Base-by-base conservation (phyloP, 352 stramenopile species). In the Pythium scleroteichum region DNA sequence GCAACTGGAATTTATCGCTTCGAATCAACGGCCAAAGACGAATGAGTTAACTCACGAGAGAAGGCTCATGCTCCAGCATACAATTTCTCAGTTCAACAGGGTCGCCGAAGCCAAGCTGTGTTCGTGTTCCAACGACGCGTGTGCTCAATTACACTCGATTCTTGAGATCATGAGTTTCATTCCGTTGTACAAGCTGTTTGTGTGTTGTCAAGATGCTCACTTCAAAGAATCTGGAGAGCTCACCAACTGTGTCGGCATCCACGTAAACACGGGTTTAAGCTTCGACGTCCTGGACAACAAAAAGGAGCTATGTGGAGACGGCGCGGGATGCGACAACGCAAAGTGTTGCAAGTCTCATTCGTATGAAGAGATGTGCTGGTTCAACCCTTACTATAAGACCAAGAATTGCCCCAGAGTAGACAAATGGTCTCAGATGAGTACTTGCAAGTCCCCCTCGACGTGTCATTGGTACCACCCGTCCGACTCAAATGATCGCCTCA, bases 111-210 rank as follows among this genome's bases (percentile, higher is more conserved):
- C 49, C 1, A 19, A 19, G 33, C 19, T 55, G n/a, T 55, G 49
- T 26, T 13, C 4, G 1, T 46, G 22, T 12, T 19, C 33, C 12
- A 33, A 39, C 20, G 2, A 33, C 1, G 12, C 0, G 12, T 57
- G 35, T 35, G 4, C 2, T 4, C 24, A 29, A 13, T 78, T 72
- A 50, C 75, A 84, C 50, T 71, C 72, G 44, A 78, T 76, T 44
- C 49, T 73, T 2, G 75, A 84, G 45, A 70, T 79, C 17, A 84
- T 84, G 75, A 39, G 63, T 42, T 81, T 72, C 63, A 84, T 78
- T 39, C 75, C 75, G 47, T 54, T 81, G 23, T 81, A 69, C 61
- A 84, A 84, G 54, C 70, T 68, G 12, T 48, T 81, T 24, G 48
- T 69, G 16, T 84, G 75, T 42, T 62, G 64, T 3, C 69, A 81